phyloP scores from a whole-genome alignment of 2,329 filamentous ascomycete genomes.

The Botrytis medusae region DNA sequence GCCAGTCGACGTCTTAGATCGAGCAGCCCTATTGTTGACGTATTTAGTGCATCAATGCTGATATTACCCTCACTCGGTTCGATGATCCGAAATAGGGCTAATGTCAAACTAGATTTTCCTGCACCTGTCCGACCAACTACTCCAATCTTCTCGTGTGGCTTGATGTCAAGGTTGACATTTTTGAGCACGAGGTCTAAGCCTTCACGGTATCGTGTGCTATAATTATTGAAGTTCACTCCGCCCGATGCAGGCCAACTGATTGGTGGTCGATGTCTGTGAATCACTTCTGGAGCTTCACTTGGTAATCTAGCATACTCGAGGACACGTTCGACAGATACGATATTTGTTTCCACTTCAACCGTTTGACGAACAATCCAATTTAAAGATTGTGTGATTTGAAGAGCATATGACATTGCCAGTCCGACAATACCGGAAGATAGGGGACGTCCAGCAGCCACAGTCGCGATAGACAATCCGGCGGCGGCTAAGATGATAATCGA shows the following conservation, averaged over 20 bases:
- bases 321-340: constrained; percentile 96
- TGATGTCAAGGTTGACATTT: constrained; percentile 88
- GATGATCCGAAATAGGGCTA: constrained; percentile 93
- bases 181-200: constrained; percentile 91
- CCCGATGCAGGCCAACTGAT: constrained; percentile 91
- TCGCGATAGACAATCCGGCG: constrained; percentile 77
- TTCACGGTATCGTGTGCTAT: constrained; percentile 88
- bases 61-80: constrained; percentile 82
- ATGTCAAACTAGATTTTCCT: constrained; percentile 90
- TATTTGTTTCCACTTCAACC: constrained; percentile 99
- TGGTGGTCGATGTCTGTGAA: constrained; percentile 80
- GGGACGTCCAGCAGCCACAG: constrained; percentile 66
- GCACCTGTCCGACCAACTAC: constrained; percentile 95
- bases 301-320: constrained; percentile 91
- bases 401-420: constrained; percentile 92
- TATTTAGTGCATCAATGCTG: constrained; percentile 85
- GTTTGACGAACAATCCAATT: constrained; percentile 99
- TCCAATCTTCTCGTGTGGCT: constrained; percentile 95
- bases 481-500: constrained; percentile 88
- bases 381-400: constrained; percentile 94
- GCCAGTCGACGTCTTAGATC: constrained; percentile 87
- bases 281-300: constrained; percentile 91
- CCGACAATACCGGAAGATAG: constrained; percentile 78
- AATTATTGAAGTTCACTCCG: constrained; percentile 86
- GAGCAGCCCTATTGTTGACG: constrained; percentile 82